A percentile compares a stretch with the other conserved stretches of the same genome.
These are phyloP conservation scores for Carex cristatella DNA, from an alignment of 176 grass and related monocot species.

Conservation along the genomic window DNA sequence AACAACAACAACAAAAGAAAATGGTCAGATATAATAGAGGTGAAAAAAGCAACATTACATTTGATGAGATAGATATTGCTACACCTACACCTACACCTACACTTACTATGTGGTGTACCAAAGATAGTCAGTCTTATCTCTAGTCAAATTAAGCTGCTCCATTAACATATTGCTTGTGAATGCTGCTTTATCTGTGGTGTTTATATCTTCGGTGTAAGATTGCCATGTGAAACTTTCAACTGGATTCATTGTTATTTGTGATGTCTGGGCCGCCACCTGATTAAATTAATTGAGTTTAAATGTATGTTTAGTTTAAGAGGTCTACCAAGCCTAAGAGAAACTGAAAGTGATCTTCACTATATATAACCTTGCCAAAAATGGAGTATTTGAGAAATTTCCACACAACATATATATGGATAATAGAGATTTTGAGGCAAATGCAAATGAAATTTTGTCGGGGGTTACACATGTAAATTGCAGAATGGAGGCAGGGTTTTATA, in stretches of 20 bases:
- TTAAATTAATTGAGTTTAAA: not conserved
- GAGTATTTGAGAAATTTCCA: not conserved
- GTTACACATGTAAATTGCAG: not conserved
- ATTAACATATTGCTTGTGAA: constrained; percentile 64
- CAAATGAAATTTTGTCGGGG: not conserved
- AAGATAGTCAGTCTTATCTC: constrained; percentile 90
- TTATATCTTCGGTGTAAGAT: constrained; percentile 76
- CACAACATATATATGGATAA: not conserved
- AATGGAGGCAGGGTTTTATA: not conserved
- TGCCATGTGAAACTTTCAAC: constrained; percentile 74
- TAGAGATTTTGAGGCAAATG: not conserved
- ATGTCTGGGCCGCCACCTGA: constrained; percentile 75
- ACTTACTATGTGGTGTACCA: constrained; percentile 98
- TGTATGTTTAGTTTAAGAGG: not conserved
- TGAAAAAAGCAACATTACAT: constrained; percentile 7
- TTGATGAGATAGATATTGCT: not conserved
- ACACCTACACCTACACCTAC: not conserved
- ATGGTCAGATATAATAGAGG: not conserved
- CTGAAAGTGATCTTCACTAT: not conserved
- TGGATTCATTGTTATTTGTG: constrained; percentile 69
- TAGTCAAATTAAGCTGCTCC: constrained; percentile 92
- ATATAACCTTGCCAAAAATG: not conserved
- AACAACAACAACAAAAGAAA: not conserved
- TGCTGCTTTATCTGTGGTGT: constrained; percentile 38
- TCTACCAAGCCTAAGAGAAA: not conserved